phyloP scores from a whole-genome alignment of 441 rosid genomes.

The Euphorbia corollata region DNA sequence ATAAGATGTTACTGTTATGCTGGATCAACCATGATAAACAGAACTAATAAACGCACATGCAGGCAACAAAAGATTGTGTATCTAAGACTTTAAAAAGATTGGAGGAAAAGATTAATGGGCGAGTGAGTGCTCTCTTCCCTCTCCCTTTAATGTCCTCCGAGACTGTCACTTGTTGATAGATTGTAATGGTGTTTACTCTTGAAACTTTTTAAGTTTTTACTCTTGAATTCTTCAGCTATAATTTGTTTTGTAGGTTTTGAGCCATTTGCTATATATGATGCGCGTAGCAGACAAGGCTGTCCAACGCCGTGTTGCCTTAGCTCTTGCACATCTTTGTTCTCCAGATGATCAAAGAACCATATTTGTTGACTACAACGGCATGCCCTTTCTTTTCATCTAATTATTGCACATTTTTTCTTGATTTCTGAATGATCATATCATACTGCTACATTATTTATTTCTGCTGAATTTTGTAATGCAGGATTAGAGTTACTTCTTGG shows the following conservation, averaged over 20 bases:
- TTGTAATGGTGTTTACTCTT: not conserved
- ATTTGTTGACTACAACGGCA: constrained; percentile 76
- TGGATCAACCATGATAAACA: constrained; percentile 15
- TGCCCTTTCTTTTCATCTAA: constrained; percentile 19
- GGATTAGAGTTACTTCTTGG: constrained; percentile 85
- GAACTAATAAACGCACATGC: constrained; percentile 22
- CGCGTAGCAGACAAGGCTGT: constrained; percentile 77
- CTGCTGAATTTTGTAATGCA: constrained; percentile 30
- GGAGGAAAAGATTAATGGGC: constrained; percentile 94
- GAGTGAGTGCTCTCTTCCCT: constrained; percentile 44
- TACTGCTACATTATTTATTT: not conserved
- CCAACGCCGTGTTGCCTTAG: constrained; percentile 81
- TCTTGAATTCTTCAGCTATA: constrained; percentile 15
- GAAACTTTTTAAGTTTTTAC: constrained; percentile 17
- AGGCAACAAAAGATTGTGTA: constrained; percentile 98
- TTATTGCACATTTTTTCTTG: constrained; percentile 9
- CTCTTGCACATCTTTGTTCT: constrained; percentile 93
- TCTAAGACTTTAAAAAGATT: constrained; percentile 91
- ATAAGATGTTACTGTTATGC: not conserved
- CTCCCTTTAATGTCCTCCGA: constrained; percentile 7
- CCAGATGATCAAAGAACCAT: constrained; percentile 81
- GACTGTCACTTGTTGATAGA: not conserved
- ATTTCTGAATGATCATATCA: constrained; percentile 16
- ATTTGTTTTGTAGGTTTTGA: constrained; percentile 58
- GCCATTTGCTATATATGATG: constrained; percentile 77